Evolutionary conservation across 2,329 filamentous ascomycete species (phyloP).

Genomic region (Aspergillus pseudoglaucus): DNA sequence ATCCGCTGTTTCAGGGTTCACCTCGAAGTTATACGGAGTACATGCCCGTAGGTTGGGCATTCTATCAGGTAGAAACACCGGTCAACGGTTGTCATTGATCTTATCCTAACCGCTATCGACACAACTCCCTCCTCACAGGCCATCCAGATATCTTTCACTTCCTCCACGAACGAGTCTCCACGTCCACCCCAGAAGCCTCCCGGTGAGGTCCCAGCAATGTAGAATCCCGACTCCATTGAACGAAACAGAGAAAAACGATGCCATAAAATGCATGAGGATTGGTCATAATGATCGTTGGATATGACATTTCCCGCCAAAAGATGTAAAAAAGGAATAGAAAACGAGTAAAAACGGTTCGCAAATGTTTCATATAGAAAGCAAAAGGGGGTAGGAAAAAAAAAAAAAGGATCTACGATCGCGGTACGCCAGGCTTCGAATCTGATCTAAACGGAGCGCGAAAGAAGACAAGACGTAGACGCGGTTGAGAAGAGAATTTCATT

Average conservation of each 20-base stretch:
- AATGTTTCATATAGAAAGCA: conserved; percentile 15
- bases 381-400: conserved; percentile 8
- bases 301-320: conserved; percentile 28
- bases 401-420: conserved; percentile 32
- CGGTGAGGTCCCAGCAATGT: conserved; percentile 4
- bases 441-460: conserved; percentile 26
- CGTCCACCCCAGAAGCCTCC: neutral
- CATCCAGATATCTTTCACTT: neutral
- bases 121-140: neutral
- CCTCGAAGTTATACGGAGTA: too few relatives aligned
- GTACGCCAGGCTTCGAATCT: conserved; percentile 34
- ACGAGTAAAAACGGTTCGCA: conserved; percentile 12
- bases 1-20: too few relatives aligned
- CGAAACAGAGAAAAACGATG: conserved; percentile 22
- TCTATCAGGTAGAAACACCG: neutral
- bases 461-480: conserved; percentile 20
- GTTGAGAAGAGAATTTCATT: conserved; percentile 21
- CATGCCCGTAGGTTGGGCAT: too few relatives aligned
- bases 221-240: conserved; percentile 16
- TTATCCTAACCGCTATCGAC: neutral
- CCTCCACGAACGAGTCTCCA: neutral
- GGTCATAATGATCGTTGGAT: conserved; percentile 35
- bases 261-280: conserved; percentile 32
- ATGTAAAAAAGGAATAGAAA: conserved; percentile 13
- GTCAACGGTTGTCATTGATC: conserved; percentile 1